These are phyloP conservation scores for Smithsoniella earleae DNA, from an alignment of 163 green algal species.

Conservation along the genomic window DNA sequence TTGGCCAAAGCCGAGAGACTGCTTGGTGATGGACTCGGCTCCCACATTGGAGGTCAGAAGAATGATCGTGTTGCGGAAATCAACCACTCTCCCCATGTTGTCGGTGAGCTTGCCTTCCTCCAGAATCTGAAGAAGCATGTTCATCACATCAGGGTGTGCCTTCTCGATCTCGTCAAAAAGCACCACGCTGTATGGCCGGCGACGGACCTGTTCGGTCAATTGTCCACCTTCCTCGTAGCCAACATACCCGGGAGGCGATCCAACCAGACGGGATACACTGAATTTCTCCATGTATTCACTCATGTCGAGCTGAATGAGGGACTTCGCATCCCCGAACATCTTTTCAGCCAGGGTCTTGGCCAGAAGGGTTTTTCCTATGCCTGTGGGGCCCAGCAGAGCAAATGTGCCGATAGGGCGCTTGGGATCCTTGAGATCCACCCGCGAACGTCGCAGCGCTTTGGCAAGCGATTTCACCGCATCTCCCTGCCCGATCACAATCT, in stretches of 20 bases:
- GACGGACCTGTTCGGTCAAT: conserved; percentile 45
- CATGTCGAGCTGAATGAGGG: conserved; percentile 77
- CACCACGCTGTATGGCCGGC: conserved; percentile 60
- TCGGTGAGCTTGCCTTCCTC: conserved; percentile 90
- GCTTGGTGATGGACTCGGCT: conserved; percentile 57
- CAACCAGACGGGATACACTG: conserved; percentile 64
- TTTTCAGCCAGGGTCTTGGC: conserved; percentile 71
- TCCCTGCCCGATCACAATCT: conserved; percentile 63
- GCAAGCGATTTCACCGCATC: conserved; percentile 56
- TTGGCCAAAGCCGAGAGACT: conserved; percentile 46
- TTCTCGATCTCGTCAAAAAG: conserved; percentile 78
- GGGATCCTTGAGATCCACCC: conserved; percentile 51
- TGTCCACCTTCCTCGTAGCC: conserved; percentile 67
- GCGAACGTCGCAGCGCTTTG: conserved; percentile 66
- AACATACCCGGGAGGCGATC: conserved; percentile 76
- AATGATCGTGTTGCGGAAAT: conserved; percentile 85
- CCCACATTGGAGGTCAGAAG: conserved; percentile 87
- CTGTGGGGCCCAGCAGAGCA: conserved; percentile 87
- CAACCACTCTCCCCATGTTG: conserved; percentile 67
- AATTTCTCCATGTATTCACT: conserved; percentile 91
- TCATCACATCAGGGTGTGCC: conserved; percentile 81
- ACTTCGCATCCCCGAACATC: conserved; percentile 79
- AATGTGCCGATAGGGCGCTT: conserved; percentile 69
- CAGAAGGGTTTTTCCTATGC: conserved; percentile 87
- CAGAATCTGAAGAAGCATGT: conserved; percentile 89